Conservation (phyloP, 2,329 filamentous ascomycete species). For the Furcasterigmium furcatum region DNA sequence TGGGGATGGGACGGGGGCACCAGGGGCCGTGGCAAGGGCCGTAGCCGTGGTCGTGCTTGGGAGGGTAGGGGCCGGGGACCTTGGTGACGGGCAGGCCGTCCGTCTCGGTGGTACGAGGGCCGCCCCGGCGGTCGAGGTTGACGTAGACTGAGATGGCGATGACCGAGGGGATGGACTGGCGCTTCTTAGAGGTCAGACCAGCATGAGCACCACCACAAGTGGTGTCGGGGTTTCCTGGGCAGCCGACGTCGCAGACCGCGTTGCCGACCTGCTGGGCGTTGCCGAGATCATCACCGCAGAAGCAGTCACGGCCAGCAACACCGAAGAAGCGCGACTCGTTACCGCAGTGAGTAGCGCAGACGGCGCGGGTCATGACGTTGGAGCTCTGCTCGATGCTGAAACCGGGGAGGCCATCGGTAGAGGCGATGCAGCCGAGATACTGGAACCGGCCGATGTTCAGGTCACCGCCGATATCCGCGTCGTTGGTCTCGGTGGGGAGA, state of each 20-base stretch:
- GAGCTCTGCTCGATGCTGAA: constrained; percentile 15
- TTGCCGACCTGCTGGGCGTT: constrained; percentile 26
- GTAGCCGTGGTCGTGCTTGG: background rate
- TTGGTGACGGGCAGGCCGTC: background rate
- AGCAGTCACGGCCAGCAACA: constrained; percentile 26
- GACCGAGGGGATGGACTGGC: constrained; percentile 2
- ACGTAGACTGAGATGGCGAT: constrained; percentile 3
- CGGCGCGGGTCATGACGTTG: constrained; percentile 15
- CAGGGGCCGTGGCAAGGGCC: constrained; percentile 7
- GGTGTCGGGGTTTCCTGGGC: constrained; percentile 35
- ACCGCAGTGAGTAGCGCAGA: constrained; percentile 20
- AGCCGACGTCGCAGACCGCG: constrained; percentile 30
- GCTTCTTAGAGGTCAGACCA: constrained; percentile 6
- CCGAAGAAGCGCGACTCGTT: constrained; percentile 9
- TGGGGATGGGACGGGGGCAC: constrained; percentile 7
- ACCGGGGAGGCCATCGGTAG: constrained; percentile 18
- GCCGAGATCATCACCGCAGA: constrained; percentile 39
- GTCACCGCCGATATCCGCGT: constrained; percentile 3
- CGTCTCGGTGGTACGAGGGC: background rate
- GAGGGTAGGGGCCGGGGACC: too few relatives aligned
- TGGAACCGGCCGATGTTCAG: constrained; percentile 13
- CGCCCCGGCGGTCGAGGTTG: background rate
- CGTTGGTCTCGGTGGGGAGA: background rate
- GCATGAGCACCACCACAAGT: constrained; percentile 36
- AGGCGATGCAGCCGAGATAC: constrained; percentile 23